Base-by-base conservation (phyloP, 148 eudicot species). In the Linanthus parryae region DNA sequence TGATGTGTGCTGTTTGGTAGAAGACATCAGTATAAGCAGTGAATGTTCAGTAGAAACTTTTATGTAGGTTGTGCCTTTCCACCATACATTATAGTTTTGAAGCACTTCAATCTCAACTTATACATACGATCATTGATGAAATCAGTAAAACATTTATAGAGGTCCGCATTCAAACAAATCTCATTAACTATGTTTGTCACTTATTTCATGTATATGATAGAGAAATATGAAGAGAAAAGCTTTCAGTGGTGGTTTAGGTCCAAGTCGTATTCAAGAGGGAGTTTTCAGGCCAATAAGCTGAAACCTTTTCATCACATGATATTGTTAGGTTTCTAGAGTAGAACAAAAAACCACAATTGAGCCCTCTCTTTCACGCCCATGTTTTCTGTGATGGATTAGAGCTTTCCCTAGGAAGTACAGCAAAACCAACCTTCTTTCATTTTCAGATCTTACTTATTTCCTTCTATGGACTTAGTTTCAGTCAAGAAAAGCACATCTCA, bases 341-440 rank as follows among this genome's bases (percentile, higher is more conserved):
- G 39, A 50, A 31, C 20, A 31, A 29, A 50, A 10, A 20, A 29
- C 39, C 54, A 3, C 39, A 30, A n/a, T n/a, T n/a, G n/a, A n/a
- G n/a, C n/a, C 39, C 39, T 35, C 33, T 35, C 41, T 40, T 27
- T 10, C 13, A 37, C 37, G 44, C 41, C 41, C 58, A 34, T 14
- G 21, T 29, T 54, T 54, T 38, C 24, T 37, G 26, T 29, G 37
- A 31, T n/a, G 14, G 31, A 35, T 16, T 21, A 14, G 44, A 10
- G 45, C 33, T 54, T 54, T 39, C 15, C 33, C 33, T 0, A 23
- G 45, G 3, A 18, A 54, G 38, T 38, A 39, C 27, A 37, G 28
- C 45, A 30, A 25, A 54, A 57, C 38, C 20, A 47, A 50, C 54
- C 61, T 44, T 48, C 48, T 70, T 59, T 18, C 23, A 31, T 8